Evolutionary conservation across 2,329 filamentous ascomycete genomes (phyloP).

Genomic region (Coniochaeta hoffmannii): DNA sequence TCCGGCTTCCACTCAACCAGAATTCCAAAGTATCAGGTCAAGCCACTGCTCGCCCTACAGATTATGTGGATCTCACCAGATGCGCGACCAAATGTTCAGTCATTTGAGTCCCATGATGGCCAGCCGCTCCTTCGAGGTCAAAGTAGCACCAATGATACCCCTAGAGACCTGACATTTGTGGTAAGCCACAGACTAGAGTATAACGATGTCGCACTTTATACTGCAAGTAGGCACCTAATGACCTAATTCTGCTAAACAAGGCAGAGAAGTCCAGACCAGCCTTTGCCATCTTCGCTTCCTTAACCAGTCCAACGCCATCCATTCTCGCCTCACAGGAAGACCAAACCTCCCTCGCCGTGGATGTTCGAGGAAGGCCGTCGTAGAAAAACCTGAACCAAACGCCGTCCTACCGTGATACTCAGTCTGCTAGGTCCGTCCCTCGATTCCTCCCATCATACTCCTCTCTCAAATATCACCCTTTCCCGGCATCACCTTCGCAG

Average conservation of each 20-base stretch:
- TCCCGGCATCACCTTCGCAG: constrained; percentile 72
- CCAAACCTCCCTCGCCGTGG: background rate
- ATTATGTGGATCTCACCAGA: too few relatives aligned
- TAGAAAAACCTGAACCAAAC: background rate
- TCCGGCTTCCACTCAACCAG: too few relatives aligned
- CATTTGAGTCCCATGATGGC: too few relatives aligned
- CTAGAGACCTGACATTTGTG: background rate
- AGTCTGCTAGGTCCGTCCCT: background rate
- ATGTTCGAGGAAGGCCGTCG: background rate
- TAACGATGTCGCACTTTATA: background rate
- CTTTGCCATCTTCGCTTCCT: background rate
- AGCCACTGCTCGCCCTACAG: too few relatives aligned
- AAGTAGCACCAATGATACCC: too few relatives aligned
- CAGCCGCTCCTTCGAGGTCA: too few relatives aligned
- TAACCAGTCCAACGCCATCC: background rate
- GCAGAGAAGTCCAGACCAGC: background rate
- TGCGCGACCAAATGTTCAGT: too few relatives aligned
- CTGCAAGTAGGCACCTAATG: background rate
- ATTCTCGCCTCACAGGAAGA: background rate
- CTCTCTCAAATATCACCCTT: constrained; percentile 39
- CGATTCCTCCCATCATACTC: background rate
- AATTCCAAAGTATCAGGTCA: too few relatives aligned
- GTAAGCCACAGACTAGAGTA: background rate
- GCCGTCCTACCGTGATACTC: background rate
- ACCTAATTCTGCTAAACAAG: background rate